phyloP scores from a whole-genome alignment of 768 basidiomycete genomes.

The Leucogyrophana mollusca region DNA sequence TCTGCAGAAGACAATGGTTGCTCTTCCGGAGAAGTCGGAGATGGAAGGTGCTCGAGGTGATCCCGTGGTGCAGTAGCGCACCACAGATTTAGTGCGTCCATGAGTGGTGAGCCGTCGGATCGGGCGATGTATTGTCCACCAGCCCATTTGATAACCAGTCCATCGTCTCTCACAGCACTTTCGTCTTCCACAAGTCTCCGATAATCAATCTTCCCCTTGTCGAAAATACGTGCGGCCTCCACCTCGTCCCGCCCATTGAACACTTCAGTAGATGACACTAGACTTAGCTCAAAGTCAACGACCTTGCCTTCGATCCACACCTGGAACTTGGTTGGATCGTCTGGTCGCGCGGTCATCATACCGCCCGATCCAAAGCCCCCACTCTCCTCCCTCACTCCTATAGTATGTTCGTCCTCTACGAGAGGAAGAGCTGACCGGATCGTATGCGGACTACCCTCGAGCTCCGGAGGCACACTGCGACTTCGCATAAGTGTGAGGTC shows the following conservation, averaged over 20 bases:
- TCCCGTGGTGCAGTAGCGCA: slow-evolving; percentile 42
- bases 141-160: slow-evolving; percentile 75
- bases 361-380: slow-evolving; percentile 50
- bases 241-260: slow-evolving; percentile 44
- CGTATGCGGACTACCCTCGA: slow-evolving; percentile 43
- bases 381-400: slow-evolving; percentile 21
- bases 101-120: slow-evolving; percentile 68
- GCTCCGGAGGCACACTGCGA: slow-evolving; percentile 54
- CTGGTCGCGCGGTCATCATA: slow-evolving; percentile 52
- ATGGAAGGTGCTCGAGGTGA: slow-evolving; percentile 13
- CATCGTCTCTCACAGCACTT: slow-evolving; percentile 54
- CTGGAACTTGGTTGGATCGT: slow-evolving; percentile 62
- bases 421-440: slow-evolving; percentile 17
- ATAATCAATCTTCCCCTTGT: slow-evolving; percentile 62
- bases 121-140: slow-evolving; percentile 77
- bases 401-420: slow-evolving; percentile 11
- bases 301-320: slow-evolving; percentile 59
- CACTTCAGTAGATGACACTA: slow-evolving; percentile 37
- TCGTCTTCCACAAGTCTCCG: slow-evolving; percentile 65
- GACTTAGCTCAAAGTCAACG: slow-evolving; percentile 73
- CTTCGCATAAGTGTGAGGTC: slow-evolving; percentile 41
- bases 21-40: slow-evolving; percentile 10
- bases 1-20: slow-evolving; percentile 25
- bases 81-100: slow-evolving; percentile 73
- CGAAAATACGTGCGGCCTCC: slow-evolving; percentile 56